These are phyloP conservation scores for Spathaspora sp. DNA, from an alignment of 805 yeast species.

Conservation along the genomic window DNA sequence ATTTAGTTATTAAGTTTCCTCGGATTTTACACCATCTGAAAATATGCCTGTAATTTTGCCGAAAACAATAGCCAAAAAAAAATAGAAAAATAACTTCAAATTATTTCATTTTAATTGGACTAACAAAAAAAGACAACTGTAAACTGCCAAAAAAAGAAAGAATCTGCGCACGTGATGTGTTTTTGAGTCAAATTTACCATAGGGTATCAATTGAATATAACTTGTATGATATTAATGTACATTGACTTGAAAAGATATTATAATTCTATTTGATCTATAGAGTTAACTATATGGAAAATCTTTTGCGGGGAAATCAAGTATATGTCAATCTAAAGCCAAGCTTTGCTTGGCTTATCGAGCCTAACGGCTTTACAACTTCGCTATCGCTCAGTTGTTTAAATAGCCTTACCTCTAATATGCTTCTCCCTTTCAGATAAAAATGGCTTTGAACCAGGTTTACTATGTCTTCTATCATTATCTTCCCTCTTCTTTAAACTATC, in stretches of 20 bases:
- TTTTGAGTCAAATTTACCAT: no score
- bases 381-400: slow-evolving; percentile 19
- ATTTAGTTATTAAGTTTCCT: background rate
- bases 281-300: no score
- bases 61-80: background rate
- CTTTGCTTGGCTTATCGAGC: no score
- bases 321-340: no score
- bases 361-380: no score
- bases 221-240: no score
- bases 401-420: slow-evolving; percentile 81
- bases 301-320: no score
- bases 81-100: slow-evolving; percentile 1
- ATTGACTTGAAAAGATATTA: no score
- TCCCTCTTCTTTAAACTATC: slow-evolving; percentile 76
- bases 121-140: background rate
- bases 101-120: background rate
- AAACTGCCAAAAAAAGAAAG: background rate
- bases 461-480: slow-evolving; percentile 76
- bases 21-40: background rate
- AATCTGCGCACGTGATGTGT: background rate
- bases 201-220: no score
- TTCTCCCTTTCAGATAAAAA: slow-evolving; percentile 73
- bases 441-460: slow-evolving; percentile 58
- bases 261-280: no score
- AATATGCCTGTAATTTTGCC: background rate